Base-by-base conservation (phyloP, 2,329 filamentous ascomycete species). In the Elsinoe perseae region DNA sequence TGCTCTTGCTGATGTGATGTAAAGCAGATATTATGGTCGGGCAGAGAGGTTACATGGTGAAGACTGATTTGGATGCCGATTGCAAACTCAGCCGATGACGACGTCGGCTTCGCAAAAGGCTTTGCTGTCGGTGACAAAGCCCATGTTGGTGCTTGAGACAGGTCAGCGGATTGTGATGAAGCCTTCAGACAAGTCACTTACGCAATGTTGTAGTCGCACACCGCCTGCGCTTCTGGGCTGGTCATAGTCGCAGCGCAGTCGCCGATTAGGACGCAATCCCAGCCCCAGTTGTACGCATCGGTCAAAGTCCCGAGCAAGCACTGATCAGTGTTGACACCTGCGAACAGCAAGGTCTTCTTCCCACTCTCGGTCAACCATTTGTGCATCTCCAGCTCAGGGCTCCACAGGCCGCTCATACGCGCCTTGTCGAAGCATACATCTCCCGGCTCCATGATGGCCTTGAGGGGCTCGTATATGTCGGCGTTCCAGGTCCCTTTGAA, bases 361-460 rank as follows among this genome's bases (percentile, higher is more conserved):
- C 66, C 65, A n/a, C 66, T 68, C 56, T 68, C 65, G 10, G 68
- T 63, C 5, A 74, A 63, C 59, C 72, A 73, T 57, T 69, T 64
- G 61, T 74, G 71, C 32, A 74, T 65, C 8, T 69, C 70, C 57
- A 73, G 66, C 14, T 69, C 61, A 4, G 68, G 70, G 43, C 67
- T 70, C 71, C 72, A 73, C 25, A 74, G 61, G 21, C 71, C 70
- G 28, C 69, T 71, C 70, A 73, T 73, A 48, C 70, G 67, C 27
- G 70, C 69, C 57, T 73, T 73, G 62, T 74, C 70, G 61, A 74
- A 73, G 61, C 71, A 70, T 4, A 73, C 62, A 54, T 74, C 71
- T n/a, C 67, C 62, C n/a, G 66, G 65, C 16, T 65, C 65, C 54
- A 69, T 66, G 50, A 66, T 64, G 23, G 63, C 64, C 58, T 72